Base-by-base conservation (phyloP, 2,329 filamentous ascomycete genomes). In the Emmonsiellopsis sp. region DNA sequence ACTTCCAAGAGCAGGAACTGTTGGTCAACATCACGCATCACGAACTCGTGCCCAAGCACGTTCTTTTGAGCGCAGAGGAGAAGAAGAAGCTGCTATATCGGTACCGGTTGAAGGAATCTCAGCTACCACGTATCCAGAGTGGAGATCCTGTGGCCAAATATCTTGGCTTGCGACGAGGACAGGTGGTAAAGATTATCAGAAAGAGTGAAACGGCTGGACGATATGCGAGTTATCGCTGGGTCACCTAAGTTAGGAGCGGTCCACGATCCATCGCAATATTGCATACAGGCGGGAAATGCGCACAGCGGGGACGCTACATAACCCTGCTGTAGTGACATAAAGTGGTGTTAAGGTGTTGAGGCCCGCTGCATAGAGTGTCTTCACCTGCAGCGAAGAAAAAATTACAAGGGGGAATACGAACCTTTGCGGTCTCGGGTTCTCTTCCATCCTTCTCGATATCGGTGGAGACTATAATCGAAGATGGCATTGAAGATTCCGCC, bases 11-110 rank as follows among this genome's bases (percentile, higher is more conserved):
- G 77, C 87, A 93, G 70, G 93, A 98, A 73, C 74, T 98, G 63
- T 79, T 97, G 56, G 91, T 98, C 72, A 98, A 98, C 75, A 97
- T 98, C 71, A 97, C 92, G 55, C 88, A 91, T 70, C 93, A 98
- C 75, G 92, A 97, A 73, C 81, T 98, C 53, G 93, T 98, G 32
- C 93, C 93, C 44, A 90, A 87, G 69, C 93, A 98, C 68, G 85
- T 97, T 38, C 75, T 97, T 56, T 82, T 98, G 54, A 95, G 89
- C 64, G 81, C 84, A 45, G 89, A 94, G 64, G 93, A 98, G 78
- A 96, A 96, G 80, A 75, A 76, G 46, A 86, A 87, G 38, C 75
- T 98, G 65, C 78, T 98, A 56, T 84, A 90, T 73, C 80, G 93
- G 58, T 98, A 98, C 74, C 83, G 93, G 48, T 75, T 98, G 70